Conservation (phyloP, 1,284 basidiomycete species). For the Exobasidium rhododendri region DNA sequence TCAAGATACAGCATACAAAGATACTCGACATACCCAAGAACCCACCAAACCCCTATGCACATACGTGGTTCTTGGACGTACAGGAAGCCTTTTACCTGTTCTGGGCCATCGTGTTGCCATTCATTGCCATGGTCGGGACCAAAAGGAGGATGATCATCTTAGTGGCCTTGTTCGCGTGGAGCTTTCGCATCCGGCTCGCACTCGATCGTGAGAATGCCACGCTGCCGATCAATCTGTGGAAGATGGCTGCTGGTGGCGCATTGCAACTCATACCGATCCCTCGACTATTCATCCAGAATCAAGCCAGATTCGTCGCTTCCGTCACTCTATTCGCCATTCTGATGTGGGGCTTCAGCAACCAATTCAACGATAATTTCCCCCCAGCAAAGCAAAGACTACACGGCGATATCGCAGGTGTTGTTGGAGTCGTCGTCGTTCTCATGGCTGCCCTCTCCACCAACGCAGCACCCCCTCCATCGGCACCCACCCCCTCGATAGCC, state of each 20-base stretch:
- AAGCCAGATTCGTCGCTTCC: not conserved
- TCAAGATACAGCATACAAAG: not conserved
- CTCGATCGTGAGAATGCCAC: not conserved
- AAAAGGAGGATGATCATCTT: not conserved
- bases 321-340: not conserved
- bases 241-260: not conserved
- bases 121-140: not conserved
- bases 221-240: constrained; percentile 4
- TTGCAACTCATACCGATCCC: not conserved
- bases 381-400: not conserved
- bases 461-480: not conserved
- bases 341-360: not conserved
- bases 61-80: constrained; percentile 1
- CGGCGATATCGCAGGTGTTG: not conserved
- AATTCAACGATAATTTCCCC: not conserved
- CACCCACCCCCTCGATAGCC: not conserved
- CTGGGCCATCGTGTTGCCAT: not conserved
- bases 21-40: not conserved
- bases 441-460: not conserved
- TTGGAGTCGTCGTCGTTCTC: not conserved
- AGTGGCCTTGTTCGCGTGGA: not conserved
- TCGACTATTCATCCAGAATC: not conserved
- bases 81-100: constrained; percentile 1
- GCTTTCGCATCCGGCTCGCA: not conserved
- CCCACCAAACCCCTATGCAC: not conserved